Percentiles rank a stretch among this genome's conserved stretches.
Conservation (phyloP, 2,329 filamentous ascomycete species). For the Fusarium sp. region DNA sequence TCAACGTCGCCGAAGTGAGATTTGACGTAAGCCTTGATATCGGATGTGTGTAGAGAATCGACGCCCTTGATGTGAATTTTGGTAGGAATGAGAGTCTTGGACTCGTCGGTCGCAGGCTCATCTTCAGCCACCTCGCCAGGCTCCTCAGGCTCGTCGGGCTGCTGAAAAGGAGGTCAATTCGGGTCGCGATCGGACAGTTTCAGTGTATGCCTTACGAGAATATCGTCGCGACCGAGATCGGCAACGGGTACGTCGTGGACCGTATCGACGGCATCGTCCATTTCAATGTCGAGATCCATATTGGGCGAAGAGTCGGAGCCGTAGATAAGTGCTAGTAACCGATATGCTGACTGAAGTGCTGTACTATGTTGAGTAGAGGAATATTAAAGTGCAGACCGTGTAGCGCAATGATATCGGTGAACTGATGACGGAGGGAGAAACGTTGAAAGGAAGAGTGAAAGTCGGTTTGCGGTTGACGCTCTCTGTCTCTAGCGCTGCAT, state of each 20-base stretch:
- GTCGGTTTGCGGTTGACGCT: conserved; percentile 25
- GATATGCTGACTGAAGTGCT: neutral
- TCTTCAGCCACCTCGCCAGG: conserved; percentile 55
- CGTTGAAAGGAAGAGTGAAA: conserved; percentile 3
- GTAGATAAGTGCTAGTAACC: neutral
- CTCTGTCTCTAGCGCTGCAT: conserved; percentile 10
- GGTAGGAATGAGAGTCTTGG: conserved; percentile 51
- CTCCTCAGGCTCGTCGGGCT: conserved; percentile 53
- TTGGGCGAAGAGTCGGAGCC: conserved; percentile 39
- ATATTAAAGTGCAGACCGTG: neutral
- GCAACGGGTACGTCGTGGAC: conserved; percentile 44
- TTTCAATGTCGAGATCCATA: conserved; percentile 79
- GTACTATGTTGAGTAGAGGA: neutral
- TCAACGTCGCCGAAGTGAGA: conserved; percentile 72
- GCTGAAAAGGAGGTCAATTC: conserved; percentile 45
- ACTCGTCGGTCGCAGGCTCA: conserved; percentile 45
- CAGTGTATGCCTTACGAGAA: conserved; percentile 49
- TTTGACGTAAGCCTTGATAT: conserved; percentile 80
- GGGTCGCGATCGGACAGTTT: neutral
- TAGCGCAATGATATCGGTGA: neutral
- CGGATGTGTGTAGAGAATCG: conserved; percentile 81
- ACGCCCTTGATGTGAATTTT: conserved; percentile 90
- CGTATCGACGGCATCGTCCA: conserved; percentile 69
- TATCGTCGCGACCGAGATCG: conserved; percentile 52
- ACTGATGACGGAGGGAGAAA: neutral